These are phyloP conservation scores for Trichoderma koningiopsis DNA, from an alignment of 2,329 filamentous ascomycete species.

Conservation along the genomic window DNA sequence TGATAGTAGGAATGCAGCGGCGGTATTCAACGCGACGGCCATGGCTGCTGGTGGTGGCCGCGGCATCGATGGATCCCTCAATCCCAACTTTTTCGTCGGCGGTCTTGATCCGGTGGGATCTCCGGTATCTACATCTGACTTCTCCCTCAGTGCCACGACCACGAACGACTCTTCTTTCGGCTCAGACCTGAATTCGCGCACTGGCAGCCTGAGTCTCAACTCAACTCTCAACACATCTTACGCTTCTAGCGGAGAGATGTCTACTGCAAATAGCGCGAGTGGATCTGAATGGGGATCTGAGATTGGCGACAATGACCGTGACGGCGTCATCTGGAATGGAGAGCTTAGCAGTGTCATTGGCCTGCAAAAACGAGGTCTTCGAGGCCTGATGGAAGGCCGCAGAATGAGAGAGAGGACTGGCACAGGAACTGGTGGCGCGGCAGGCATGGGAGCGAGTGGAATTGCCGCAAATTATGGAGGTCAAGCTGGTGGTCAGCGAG, in stretches of 20 bases:
- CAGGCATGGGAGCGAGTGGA: slow-evolving; percentile 29
- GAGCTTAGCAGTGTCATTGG: slow-evolving; percentile 90
- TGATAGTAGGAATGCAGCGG: slow-evolving; percentile 91
- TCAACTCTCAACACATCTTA: slow-evolving; percentile 39
- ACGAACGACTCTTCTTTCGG: slow-evolving; percentile 34
- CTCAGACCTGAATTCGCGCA: slow-evolving; percentile 39
- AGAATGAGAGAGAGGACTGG: slow-evolving; percentile 74
- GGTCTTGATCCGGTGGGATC: slow-evolving; percentile 48
- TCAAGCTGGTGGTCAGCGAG: slow-evolving; percentile 40
- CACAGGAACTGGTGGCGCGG: slow-evolving; percentile 39
- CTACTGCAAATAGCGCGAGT: slow-evolving; percentile 53
- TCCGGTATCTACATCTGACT: slow-evolving; percentile 39
- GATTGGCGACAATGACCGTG: slow-evolving; percentile 52
- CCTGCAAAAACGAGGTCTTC: slow-evolving; percentile 86
- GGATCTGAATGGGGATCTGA: slow-evolving; percentile 61
- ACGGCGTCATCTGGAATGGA: slow-evolving; percentile 69
- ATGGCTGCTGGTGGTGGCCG: slow-evolving; percentile 96
- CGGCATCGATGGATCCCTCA: slow-evolving; percentile 69
- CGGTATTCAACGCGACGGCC: slow-evolving; percentile 96
- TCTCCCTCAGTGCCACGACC: slow-evolving; percentile 38
- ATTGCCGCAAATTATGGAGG: slow-evolving; percentile 24
- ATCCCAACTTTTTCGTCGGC: slow-evolving; percentile 63
- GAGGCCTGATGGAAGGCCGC: slow-evolving; percentile 92
- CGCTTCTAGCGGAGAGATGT: slow-evolving; percentile 52
- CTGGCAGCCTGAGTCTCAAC: slow-evolving; percentile 52